These are phyloP conservation scores for Cymbopogon citratus DNA, from an alignment of 176 grass and related monocot genomes.

Conservation along the genomic window DNA sequence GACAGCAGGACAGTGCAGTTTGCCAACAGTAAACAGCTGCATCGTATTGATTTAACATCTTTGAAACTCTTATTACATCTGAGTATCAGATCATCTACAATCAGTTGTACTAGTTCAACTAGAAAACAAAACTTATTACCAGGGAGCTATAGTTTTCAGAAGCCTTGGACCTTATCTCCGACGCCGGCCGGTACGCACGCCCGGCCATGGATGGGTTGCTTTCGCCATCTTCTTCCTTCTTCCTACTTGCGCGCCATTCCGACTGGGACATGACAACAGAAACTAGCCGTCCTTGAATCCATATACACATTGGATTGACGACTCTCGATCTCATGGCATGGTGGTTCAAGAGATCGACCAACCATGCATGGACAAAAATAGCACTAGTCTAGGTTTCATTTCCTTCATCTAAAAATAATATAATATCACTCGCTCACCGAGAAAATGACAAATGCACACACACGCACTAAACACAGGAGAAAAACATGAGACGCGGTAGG, in stretches of 20 bases:
- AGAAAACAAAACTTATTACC: too few species aligned
- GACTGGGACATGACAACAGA: constrained; percentile 16
- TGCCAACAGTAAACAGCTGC: too few species aligned
- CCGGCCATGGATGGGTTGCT: not conserved
- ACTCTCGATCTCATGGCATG: not conserved
- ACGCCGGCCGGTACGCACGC: not conserved
- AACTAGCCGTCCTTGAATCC: not conserved
- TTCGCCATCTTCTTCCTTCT: not conserved
- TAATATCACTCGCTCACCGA: not conserved
- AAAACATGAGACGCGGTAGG: not conserved
- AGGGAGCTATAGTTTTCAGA: too few species aligned
- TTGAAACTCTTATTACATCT: too few species aligned
- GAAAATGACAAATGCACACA: constrained; percentile 4
- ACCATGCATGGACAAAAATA: constrained; percentile 2
- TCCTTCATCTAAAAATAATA: not conserved
- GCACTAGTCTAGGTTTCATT: constrained; percentile 21
- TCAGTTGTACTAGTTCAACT: too few species aligned
- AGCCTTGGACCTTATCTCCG: not conserved
- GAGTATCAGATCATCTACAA: too few species aligned
- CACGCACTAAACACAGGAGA: not conserved
- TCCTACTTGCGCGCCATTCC: not conserved
- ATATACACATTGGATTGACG: not conserved
- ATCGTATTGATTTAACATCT: too few species aligned
- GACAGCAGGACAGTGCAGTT: too few species aligned
- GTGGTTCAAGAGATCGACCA: not conserved